These are phyloP conservation scores for Microthyrium microscopicum DNA, from an alignment of 2,329 filamentous ascomycete species.

Conservation along the genomic window DNA sequence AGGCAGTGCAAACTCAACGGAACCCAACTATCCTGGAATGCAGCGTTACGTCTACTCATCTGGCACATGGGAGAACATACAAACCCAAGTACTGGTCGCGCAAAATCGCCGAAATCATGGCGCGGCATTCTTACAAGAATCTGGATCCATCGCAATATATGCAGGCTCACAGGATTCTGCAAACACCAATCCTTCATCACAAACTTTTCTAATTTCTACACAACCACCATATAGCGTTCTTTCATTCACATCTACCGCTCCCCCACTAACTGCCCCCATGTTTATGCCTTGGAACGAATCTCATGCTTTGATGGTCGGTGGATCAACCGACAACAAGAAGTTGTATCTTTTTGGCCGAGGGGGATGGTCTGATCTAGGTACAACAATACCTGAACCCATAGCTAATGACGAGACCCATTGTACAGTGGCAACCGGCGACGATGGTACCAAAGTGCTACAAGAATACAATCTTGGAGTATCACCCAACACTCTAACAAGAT, in stretches of 20 bases:
- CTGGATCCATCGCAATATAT: slow-evolving; percentile 62
- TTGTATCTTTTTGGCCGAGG: slow-evolving; percentile 56
- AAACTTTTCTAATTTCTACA: slow-evolving; percentile 60
- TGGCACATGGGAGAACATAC: slow-evolving; percentile 41
- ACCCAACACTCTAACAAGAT: slow-evolving; percentile 59
- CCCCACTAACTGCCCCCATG: slow-evolving; percentile 50
- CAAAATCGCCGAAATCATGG: slow-evolving; percentile 60
- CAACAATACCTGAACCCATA: slow-evolving; percentile 40
- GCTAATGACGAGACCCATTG: slow-evolving; percentile 39
- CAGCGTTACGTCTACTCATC: slow-evolving; percentile 48
- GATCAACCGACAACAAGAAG: slow-evolving; percentile 44
- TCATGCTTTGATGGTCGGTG: slow-evolving; percentile 60
- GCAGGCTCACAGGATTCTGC: slow-evolving; percentile 52
- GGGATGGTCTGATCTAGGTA: slow-evolving; percentile 53
- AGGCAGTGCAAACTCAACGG: slow-evolving; percentile 30
- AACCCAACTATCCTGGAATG: slow-evolving; percentile 47
- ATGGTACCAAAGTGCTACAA: slow-evolving; percentile 63
- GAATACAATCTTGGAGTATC: slow-evolving; percentile 58
- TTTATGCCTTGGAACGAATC: slow-evolving; percentile 58
- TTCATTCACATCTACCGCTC: slow-evolving; percentile 40
- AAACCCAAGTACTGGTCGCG: slow-evolving; percentile 34
- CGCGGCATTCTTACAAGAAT: slow-evolving; percentile 54
- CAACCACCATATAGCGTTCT: slow-evolving; percentile 46
- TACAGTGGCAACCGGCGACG: slow-evolving; percentile 50
- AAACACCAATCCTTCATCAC: slow-evolving; percentile 39